phyloP scores from a whole-genome alignment of 495 filamentous ascomycete species.

The Cetradonia linearis region DNA sequence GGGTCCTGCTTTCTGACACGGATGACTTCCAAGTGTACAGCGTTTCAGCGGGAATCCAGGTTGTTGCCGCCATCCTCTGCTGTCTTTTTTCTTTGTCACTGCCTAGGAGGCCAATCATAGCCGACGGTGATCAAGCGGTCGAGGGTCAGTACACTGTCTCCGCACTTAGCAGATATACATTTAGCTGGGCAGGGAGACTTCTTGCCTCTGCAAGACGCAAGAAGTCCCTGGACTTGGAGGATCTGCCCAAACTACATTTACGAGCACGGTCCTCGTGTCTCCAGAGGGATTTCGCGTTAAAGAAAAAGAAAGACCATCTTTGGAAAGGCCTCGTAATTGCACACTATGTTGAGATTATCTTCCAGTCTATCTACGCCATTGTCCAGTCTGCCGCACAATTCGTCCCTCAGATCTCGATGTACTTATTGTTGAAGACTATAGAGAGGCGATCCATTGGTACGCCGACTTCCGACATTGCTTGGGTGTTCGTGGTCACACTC shows the following conservation, averaged over 20 bases:
- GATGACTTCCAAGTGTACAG: constrained; percentile 11
- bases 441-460: constrained; percentile 43
- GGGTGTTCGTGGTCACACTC: constrained; percentile 59
- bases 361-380: constrained; percentile 47
- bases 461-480: constrained; percentile 38
- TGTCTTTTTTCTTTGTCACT: constrained; percentile 34
- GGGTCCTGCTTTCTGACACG: background rate
- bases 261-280: constrained; percentile 38
- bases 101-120: constrained; percentile 60
- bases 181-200: constrained; percentile 47
- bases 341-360: constrained; percentile 42
- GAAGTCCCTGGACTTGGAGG: constrained; percentile 46
- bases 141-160: constrained; percentile 55
- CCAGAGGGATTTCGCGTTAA: constrained; percentile 41
- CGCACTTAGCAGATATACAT: constrained; percentile 51
- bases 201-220: constrained; percentile 45
- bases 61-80: constrained; percentile 26
- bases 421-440: constrained; percentile 51
- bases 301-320: constrained; percentile 38
- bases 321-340: constrained; percentile 50
- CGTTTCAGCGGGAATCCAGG: constrained; percentile 8
- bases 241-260: constrained; percentile 48
- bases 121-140: constrained; percentile 44
- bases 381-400: constrained; percentile 49
- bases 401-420: constrained; percentile 58